Evolutionary conservation across 2,329 filamentous ascomycete species (phyloP).

Genomic region (Ophiostoma ulmi): DNA sequence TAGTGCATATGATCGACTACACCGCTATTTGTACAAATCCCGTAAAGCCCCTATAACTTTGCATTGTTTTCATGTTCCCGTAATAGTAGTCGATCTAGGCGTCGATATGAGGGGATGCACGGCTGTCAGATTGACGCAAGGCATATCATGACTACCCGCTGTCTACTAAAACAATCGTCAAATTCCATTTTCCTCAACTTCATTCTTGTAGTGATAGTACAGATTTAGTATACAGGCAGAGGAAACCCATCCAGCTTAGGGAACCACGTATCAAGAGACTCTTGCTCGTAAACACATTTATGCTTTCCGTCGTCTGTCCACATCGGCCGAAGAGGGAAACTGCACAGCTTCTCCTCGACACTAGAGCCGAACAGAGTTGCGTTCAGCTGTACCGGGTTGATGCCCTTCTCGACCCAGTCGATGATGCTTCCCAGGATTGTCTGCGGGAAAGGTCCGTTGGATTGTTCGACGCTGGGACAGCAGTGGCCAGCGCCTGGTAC

Average conservation of each 20-base stretch:
- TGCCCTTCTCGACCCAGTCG: neutral
- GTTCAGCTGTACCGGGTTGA: neutral
- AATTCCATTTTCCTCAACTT: neutral
- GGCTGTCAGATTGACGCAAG: neutral
- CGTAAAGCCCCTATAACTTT: no score
- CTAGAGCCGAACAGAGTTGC: neutral
- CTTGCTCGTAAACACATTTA: neutral
- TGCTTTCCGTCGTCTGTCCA: neutral
- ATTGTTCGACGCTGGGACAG: neutral
- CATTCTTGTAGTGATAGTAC: neutral
- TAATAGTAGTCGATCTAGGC: no score
- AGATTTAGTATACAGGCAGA: neutral
- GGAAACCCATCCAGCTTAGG: neutral
- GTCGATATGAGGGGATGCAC: neutral
- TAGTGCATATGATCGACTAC: no score
- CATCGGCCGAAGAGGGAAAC: neutral
- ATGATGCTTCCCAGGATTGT: constrained; percentile 1
- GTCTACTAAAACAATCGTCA: neutral
- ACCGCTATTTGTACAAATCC: no score
- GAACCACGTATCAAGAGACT: neutral
- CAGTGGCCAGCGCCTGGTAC: neutral
- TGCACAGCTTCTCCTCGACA: constrained; percentile 4
- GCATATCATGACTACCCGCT: neutral
- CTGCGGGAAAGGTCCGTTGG: neutral
- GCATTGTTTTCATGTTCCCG: no score